Percentiles rank a stretch among this genome's conserved stretches.
These are phyloP conservation scores for Jackrogersella multiformis DNA, from an alignment of 495 filamentous ascomycete species.

Conservation along the genomic window DNA sequence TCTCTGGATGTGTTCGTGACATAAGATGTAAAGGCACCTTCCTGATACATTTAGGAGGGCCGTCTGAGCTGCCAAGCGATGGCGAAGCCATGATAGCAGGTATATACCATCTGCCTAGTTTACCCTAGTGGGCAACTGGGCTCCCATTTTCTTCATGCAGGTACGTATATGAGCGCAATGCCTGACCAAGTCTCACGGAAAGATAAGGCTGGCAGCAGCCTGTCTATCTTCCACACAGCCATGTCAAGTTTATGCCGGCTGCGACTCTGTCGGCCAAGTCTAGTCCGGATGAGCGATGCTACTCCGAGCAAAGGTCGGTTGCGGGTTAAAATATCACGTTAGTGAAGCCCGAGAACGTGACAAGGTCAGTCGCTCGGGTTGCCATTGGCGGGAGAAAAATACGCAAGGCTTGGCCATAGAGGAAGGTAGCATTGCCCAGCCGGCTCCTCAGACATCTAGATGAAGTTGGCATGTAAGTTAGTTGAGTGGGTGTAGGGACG, in stretches of 20 bases:
- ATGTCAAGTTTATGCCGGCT: slow-evolving; percentile 4
- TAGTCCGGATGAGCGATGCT: slow-evolving; percentile 18
- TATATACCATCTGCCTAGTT: slow-evolving; percentile 34
- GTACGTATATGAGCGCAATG: slow-evolving; percentile 8
- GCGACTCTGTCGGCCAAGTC: slow-evolving; percentile 16
- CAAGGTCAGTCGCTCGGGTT: neutral
- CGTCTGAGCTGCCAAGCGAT: slow-evolving; percentile 28
- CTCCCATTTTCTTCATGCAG: slow-evolving; percentile 9
- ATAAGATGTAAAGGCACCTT: slow-evolving; percentile 35
- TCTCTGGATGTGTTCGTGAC: slow-evolving; percentile 28
- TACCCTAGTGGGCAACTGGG: slow-evolving; percentile 22
- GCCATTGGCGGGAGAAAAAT: slow-evolving; percentile 20
- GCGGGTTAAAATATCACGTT: slow-evolving; percentile 25
- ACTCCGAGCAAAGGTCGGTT: slow-evolving; percentile 13
- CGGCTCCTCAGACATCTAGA: slow-evolving; percentile 30
- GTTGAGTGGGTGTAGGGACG: slow-evolving; percentile 18
- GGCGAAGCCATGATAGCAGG: slow-evolving; percentile 1
- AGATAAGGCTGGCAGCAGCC: slow-evolving; percentile 15
- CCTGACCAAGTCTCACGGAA: neutral
- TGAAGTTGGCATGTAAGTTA: slow-evolving; percentile 17
- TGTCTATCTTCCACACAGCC: slow-evolving; percentile 6
- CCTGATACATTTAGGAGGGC: slow-evolving; percentile 28
- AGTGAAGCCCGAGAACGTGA: slow-evolving; percentile 17
- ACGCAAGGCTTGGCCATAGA: slow-evolving; percentile 34
- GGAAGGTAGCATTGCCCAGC: slow-evolving; percentile 41